These are phyloP conservation scores for Marasmius fiardii DNA, from an alignment of 1,284 basidiomycete genomes.

Conservation along the genomic window DNA sequence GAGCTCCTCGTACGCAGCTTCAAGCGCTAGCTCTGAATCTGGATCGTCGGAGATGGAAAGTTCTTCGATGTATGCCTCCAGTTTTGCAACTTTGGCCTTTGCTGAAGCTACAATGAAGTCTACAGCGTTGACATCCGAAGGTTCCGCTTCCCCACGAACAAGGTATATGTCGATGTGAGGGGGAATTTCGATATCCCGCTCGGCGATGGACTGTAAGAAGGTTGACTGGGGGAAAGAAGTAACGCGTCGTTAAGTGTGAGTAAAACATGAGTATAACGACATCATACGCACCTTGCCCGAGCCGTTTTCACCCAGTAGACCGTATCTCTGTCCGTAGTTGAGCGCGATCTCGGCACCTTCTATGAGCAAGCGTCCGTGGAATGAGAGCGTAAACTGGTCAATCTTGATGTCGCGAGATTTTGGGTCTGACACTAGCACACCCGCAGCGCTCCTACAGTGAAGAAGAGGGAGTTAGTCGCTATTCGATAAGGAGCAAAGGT, in stretches of 20 bases:
- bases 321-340: slow-evolving; percentile 96
- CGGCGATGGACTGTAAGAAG: slow-evolving; percentile 75
- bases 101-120: slow-evolving; percentile 96
- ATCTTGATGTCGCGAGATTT: slow-evolving; percentile 98
- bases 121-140: slow-evolving; percentile 92
- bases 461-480: too few relatives aligned
- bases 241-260: slow-evolving; percentile 12
- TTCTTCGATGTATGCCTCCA: slow-evolving; percentile 95
- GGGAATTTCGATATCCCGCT: slow-evolving; percentile 94
- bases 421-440: slow-evolving; percentile 90
- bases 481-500: too few relatives aligned
- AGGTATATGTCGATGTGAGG: slow-evolving; percentile 98
- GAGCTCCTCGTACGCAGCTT: slow-evolving; percentile 92
- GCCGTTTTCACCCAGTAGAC: slow-evolving; percentile 95
- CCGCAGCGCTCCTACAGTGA: slow-evolving; percentile 62
- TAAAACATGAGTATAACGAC: slow-evolving; percentile 4
- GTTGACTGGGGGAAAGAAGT: slow-evolving; percentile 46
- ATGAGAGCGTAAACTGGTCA: slow-evolving; percentile 93
- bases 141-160: slow-evolving; percentile 94
- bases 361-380: slow-evolving; percentile 93
- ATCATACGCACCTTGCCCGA: slow-evolving; percentile 82
- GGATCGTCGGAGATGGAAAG: slow-evolving; percentile 87
- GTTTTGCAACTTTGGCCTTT: slow-evolving; percentile 90
- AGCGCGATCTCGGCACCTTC: slow-evolving; percentile 89
- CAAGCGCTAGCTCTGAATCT: slow-evolving; percentile 77